Percentiles rank a stretch among this genome's conserved stretches.
Conservation (phyloP, 495 filamentous ascomycete genomes). For the Venustampulla echinocandica region DNA sequence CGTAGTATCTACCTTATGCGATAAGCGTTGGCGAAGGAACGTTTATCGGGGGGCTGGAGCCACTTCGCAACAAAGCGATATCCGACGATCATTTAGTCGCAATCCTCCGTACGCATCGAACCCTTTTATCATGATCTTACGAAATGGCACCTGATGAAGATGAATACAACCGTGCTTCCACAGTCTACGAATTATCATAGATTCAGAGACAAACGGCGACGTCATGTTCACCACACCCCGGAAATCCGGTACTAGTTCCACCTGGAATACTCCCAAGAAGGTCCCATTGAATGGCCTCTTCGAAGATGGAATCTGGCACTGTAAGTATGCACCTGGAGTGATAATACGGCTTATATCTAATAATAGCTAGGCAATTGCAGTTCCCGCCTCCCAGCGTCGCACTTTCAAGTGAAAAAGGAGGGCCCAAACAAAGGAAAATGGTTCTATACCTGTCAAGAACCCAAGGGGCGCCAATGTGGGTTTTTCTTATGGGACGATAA, state of each 20-base stretch:
- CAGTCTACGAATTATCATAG: no score
- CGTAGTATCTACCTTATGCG: no score
- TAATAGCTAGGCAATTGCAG: slow-evolving; percentile 49
- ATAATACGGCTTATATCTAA: slow-evolving; percentile 2
- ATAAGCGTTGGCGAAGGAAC: no score
- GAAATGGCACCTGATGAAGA: no score
- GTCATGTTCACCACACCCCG: slow-evolving; percentile 9
- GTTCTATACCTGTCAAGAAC: slow-evolving; percentile 60
- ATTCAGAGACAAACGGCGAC: neutral
- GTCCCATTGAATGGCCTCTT: slow-evolving; percentile 46
- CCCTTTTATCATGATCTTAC: no score
- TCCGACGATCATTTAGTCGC: no score
- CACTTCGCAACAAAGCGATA: no score
- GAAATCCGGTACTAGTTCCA: neutral
- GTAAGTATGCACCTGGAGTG: slow-evolving; percentile 21
- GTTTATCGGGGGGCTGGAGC: no score
- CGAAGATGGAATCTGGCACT: slow-evolving; percentile 48
- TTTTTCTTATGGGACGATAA: slow-evolving; percentile 68
- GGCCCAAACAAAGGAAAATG: slow-evolving; percentile 54
- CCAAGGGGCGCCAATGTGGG: slow-evolving; percentile 39
- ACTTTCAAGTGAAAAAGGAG: slow-evolving; percentile 57
- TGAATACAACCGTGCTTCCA: no score
- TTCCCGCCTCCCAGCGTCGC: slow-evolving; percentile 50
- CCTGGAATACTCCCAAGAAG: slow-evolving; percentile 25
- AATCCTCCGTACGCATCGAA: no score